Base-by-base conservation (phyloP, 2,329 filamentous ascomycete species). In the Ophiostoma ips region DNA sequence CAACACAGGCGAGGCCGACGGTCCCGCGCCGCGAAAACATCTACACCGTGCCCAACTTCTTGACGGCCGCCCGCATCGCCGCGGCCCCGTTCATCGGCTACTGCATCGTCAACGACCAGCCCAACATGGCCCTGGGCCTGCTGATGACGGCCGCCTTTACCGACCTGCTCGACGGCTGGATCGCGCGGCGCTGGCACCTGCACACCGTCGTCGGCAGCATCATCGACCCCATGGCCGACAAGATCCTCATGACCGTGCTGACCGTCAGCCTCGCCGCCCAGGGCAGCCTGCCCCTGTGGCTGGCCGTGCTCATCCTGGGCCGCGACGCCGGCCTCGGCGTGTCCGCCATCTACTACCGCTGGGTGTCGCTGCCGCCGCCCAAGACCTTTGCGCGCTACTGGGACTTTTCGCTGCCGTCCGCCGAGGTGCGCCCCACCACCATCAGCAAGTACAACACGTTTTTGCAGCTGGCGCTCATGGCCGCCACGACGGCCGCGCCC, bases 191-290 rank as follows among this genome's bases (percentile, higher is more conserved):
- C 53, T 96, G 84, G 80, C 83, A 90, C 47, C 75, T 87, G 51
- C 84, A 92, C 65, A 96, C 92, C 0, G 90, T 98, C 1, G 87
- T 96, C 10, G 92, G 92, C 50, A 94, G 87, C 50, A 80, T 98
- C 30, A 87, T 98, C 55, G 89, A 95, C 61, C 92, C 92, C 6
- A 92, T 95, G 84, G 92, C 92, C 3, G 92, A 98, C 67, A 98
- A 98, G 69, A 77, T 80, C 9, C 75, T 98, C 56, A 96, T 98
- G 92, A 95, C 90, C 0, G 80, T 95, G 52, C 67, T 94, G 59
- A 94, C 90, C 1, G 81, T 90, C 12, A 88, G 85, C 56, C 68
- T 96, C 41, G 88, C 89, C 4, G 72, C 84, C 55, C 88, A 95
- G 59, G 88, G 87, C 3, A 76, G 80, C 13, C 71, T 98, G 47